A percentile compares a stretch with the other conserved stretches of the same genome.
phyloP scores from a whole-genome alignment of 441 rosid species.

The Gossypium schwendimanii region DNA sequence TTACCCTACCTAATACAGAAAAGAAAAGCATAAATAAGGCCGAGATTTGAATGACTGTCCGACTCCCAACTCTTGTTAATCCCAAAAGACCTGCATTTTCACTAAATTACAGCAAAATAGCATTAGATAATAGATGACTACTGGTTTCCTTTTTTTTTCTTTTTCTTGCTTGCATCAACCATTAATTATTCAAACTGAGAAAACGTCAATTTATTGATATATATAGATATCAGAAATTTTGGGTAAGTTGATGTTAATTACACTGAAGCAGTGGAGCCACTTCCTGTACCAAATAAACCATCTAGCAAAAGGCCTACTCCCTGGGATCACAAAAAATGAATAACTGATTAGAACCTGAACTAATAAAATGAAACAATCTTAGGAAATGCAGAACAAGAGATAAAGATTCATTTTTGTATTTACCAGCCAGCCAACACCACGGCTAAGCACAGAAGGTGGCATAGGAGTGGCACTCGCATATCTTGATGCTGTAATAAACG shows the following conservation, averaged over 20 bases:
- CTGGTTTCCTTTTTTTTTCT: not conserved
- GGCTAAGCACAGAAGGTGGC: constrained; percentile 78
- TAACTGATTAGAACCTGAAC: not conserved
- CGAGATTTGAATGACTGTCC: constrained; percentile 62
- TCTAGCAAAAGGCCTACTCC: constrained; percentile 55
- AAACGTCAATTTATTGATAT: not conserved
- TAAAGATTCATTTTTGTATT: not conserved
- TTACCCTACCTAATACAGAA: constrained; percentile 50
- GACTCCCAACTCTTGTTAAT: constrained; percentile 69
- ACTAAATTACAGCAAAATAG: constrained; percentile 27
- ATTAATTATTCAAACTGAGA: not conserved
- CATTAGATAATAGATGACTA: not conserved
- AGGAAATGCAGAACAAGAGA: not conserved
- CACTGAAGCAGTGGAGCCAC: constrained; percentile 72
- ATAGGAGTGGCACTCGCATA: constrained; percentile 74
- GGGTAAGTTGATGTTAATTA: constrained; percentile 25
- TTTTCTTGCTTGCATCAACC: not conserved
- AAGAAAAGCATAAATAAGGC: constrained; percentile 83
- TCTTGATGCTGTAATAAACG: constrained; percentile 66
- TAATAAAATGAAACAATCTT: not conserved
- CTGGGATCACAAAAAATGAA: constrained; percentile 25
- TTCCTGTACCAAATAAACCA: constrained; percentile 64
- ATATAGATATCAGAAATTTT: not conserved
- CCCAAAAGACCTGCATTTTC: constrained; percentile 85
- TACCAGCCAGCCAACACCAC: constrained; percentile 91